Conservation (phyloP, 768 basidiomycete genomes). For the Gelatoporia subvermispora region DNA sequence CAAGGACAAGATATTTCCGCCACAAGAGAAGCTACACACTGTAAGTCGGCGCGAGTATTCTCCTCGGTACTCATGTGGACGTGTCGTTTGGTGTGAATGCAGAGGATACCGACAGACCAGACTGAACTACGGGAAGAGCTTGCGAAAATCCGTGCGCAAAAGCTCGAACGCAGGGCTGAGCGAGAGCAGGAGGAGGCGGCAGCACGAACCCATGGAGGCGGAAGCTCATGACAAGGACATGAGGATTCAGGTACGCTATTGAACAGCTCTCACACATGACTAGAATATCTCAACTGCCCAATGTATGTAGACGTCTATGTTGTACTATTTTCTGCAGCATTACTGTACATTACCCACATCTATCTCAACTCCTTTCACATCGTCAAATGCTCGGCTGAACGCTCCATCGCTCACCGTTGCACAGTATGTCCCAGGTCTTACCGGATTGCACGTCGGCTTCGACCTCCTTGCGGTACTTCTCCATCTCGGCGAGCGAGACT, state of each 20-base stretch:
- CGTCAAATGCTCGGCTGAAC: neutral
- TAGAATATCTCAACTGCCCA: too few relatives aligned
- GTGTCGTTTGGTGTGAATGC: conserved; percentile 2
- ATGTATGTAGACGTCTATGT: neutral
- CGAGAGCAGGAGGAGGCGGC: conserved; percentile 35
- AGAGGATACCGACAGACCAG: conserved; percentile 67
- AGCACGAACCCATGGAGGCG: neutral
- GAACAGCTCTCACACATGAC: too few relatives aligned
- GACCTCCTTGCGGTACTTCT: conserved; percentile 40
- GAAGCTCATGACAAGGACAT: neutral
- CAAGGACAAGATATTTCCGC: conserved; percentile 66
- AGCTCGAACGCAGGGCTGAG: conserved; percentile 39
- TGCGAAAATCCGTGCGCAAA: conserved; percentile 65
- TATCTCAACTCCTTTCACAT: too few relatives aligned
- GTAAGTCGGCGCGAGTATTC: conserved; percentile 26
- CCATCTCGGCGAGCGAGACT: conserved; percentile 48
- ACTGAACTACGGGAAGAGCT: conserved; percentile 62
- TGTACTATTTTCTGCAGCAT: neutral
- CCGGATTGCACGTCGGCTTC: conserved; percentile 27
- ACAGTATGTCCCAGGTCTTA: conserved; percentile 18
- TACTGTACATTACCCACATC: too few relatives aligned
- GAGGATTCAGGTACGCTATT: too few relatives aligned
- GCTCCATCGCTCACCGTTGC: conserved; percentile 9
- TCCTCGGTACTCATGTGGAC: neutral
- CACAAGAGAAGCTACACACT: conserved; percentile 49